Evolutionary conservation across 2,329 filamentous ascomycete species (phyloP).

Genomic region (Macrophomina pseudophaseolina): DNA sequence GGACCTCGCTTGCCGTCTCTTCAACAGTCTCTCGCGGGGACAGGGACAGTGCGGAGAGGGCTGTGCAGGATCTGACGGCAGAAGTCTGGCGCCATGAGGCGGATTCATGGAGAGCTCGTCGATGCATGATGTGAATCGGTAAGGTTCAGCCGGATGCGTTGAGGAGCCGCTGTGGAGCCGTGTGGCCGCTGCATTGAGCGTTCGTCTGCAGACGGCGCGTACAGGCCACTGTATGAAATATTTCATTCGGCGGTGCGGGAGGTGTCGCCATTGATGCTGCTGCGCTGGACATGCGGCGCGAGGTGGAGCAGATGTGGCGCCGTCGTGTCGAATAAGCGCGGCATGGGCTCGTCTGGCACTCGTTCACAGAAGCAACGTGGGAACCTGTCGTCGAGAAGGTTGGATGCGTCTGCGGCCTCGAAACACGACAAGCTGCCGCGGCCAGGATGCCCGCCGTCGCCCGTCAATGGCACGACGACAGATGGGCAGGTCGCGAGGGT

Average conservation of each 20-base stretch:
- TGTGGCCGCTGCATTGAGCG: not conserved
- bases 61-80: not conserved
- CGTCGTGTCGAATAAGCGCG: not conserved
- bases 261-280: not conserved
- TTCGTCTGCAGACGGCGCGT: not conserved
- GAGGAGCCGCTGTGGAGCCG: conserved; percentile 11
- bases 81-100: not conserved
- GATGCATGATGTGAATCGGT: conserved; percentile 15
- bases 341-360: not conserved
- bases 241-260: not conserved
- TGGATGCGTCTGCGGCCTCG: not conserved
- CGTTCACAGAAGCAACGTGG: conserved; percentile 4
- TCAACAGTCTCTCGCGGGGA: too few relatives aligned
- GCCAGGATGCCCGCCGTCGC: too few relatives aligned
- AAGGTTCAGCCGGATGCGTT: not conserved
- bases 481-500: too few relatives aligned
- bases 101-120: not conserved
- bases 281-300: conserved; percentile 2
- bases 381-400: not conserved
- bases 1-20: too few relatives aligned
- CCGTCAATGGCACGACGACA: too few relatives aligned
- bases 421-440: not conserved
- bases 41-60: not conserved
- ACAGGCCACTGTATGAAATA: not conserved
- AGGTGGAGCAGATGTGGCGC: conserved; percentile 3